These are phyloP conservation scores for Theileria parva DNA, from an alignment of 169 alveolate species.

Conservation along the genomic window DNA sequence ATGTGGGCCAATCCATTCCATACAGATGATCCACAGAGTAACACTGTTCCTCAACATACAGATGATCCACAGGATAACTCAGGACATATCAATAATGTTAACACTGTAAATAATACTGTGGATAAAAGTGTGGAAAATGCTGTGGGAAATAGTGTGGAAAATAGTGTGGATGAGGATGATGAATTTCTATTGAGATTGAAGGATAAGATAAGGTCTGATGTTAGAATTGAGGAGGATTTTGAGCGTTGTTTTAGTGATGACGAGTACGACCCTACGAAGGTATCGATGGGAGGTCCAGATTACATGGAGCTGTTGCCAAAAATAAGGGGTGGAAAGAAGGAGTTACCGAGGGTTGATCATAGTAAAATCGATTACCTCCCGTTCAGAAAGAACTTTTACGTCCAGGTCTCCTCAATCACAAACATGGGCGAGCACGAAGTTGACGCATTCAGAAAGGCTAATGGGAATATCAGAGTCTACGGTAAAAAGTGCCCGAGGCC, in stretches of 20 bases:
- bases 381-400: conserved; percentile 84
- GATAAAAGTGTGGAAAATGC: not conserved
- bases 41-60: no score
- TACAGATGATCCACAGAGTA: not conserved
- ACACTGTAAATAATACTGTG: not conserved
- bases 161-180: conserved; percentile 31
- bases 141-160: not conserved
- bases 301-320: conserved; percentile 62
- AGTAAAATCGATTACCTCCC: conserved; percentile 81
- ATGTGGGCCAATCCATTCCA: conserved; percentile 39
- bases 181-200: conserved; percentile 22
- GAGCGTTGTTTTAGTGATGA: conserved; percentile 51
- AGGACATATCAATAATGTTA: not conserved
- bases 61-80: not conserved
- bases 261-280: conserved; percentile 37
- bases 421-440: conserved; percentile 87
- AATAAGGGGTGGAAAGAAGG: conserved; percentile 47
- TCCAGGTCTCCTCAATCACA: conserved; percentile 84
- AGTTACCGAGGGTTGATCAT: conserved; percentile 85
- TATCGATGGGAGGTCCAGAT: conserved; percentile 13
- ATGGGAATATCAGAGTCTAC: conserved; percentile 88
- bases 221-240: conserved; percentile 13
- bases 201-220: conserved; percentile 29
- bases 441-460: conserved; percentile 84
- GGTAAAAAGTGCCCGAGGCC: conserved; percentile 94